A percentile compares a stretch with the other conserved stretches of the same genome.
Evolutionary conservation across 148 eudicot species (phyloP).

Genomic region (Diospyros kaki): DNA sequence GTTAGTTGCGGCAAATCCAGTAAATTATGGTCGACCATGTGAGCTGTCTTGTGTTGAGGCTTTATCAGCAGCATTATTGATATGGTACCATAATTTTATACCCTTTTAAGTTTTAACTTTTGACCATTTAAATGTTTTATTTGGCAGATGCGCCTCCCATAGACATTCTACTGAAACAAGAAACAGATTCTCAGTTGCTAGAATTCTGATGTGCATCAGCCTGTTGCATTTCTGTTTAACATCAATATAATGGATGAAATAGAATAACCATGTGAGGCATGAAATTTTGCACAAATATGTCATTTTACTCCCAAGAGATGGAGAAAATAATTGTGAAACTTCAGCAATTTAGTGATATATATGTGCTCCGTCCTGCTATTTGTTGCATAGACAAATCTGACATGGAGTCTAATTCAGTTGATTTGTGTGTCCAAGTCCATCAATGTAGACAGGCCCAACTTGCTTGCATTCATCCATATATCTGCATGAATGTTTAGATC

Average conservation of each 20-base stretch:
- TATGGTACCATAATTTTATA: conserved; percentile 41
- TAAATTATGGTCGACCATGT: conserved; percentile 93
- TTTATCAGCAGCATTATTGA: conserved; percentile 80
- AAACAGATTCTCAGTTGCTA: neutral
- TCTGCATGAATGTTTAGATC: neutral
- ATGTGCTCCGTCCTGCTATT: neutral
- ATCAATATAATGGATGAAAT: no score
- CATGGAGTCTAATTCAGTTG: neutral
- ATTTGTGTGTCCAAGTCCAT: neutral
- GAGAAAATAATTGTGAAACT: neutral
- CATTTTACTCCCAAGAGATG: neutral
- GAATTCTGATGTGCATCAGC: no score
- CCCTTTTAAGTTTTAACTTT: no score
- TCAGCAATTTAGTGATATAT: neutral
- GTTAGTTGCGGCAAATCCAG: conserved; percentile 96
- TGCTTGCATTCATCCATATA: neutral
- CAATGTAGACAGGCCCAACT: no score
- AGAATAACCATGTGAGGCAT: neutral
- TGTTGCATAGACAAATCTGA: neutral
- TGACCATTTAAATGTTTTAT: neutral
- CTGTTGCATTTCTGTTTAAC: no score
- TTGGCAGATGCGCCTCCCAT: no score
- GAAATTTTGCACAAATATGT: neutral
- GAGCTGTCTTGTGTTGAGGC: conserved; percentile 97
- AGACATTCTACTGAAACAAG: neutral